Evolutionary conservation across 1,284 basidiomycete genomes (phyloP), one percentile per base, ranked within the genome.

Genomic region (Omphalotus olearius): DNA sequence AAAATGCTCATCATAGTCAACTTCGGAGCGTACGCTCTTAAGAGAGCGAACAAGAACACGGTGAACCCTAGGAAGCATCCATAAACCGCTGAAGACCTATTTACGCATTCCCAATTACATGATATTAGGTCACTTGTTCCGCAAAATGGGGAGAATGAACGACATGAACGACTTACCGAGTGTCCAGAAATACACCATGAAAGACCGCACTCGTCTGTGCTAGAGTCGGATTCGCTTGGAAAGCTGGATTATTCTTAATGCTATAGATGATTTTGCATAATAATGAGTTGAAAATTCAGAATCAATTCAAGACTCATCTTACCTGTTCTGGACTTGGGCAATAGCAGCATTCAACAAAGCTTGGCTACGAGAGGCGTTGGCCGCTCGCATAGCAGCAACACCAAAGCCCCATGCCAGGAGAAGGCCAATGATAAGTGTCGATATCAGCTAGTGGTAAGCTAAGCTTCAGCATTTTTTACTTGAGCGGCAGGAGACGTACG

Each of bases 391-490:
- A 0, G 74, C 80, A 0, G 82, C 82, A 14, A 70, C 71, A 2
- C 81, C 79, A 64, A 82, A 72, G 0, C 76, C 84, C 85, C 85
- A 88, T 6, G 83, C 84, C 2, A 83, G 47, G 1, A 71, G 64
- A 53, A 80, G 63, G 1, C 85, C 84, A 3, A 85, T 17, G 1
- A 79, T 62, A 17, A 87, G 59, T 0, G 77, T 80, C 3, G 70
- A 54, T 5, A 78, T 69, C 6, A 69, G 72, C 68, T 79, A 30
- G 25, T 14, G 23, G 26, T 13, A 35, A 16, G 16, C 6, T 39
- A 37, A 45, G 16, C 16, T 16, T 30, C 10, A 30, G 25, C 28
- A 44, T 33, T 33, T n/a, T 28, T 13, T 33, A 38, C 18, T 10
- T 33, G 9, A 30, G 20, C 9, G n/a, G 28, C 30, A 16, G 16